Base-by-base conservation (phyloP, 176 grass and related monocot species). In the Bromus sterilis region DNA sequence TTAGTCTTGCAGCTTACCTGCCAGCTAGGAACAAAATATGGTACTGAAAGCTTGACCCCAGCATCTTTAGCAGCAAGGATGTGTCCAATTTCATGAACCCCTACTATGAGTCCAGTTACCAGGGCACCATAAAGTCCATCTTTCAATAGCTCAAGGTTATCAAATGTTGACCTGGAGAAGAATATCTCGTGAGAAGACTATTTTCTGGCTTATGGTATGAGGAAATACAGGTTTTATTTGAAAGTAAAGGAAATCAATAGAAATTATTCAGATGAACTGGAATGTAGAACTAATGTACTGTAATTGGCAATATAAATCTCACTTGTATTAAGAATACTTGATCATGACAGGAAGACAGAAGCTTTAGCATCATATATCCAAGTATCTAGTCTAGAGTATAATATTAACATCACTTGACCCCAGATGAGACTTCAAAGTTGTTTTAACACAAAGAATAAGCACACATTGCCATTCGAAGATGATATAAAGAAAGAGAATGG, bases 1-100 rank as follows among this genome's bases (percentile, higher is more conserved):
- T 30, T 71, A 74, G 26, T 59, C 16, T 21, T n/a, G 24, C 29
- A 73, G 8, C 86, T 75, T 92, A 99, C 96, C 96, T 99, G 96
- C 96, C 96, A 99, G 81, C 96, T 99, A 57, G 96, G 96, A 88
- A 99, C 91, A 88, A 99, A 99, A 78, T 89, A 99, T 78, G 96
- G 96, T 32, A 99, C 87, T 31, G 84, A 89, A 32, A 99, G 85
- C 93, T 99, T 99, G 86, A 95, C 95, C n/a, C 93, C 87, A 36
- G 67, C 89, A 79, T 93, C 86, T 85, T 58, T 93, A 60, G 96
- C 93, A 84, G 87, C 85, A 66, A 91, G 83, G 80, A 99, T 88
- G 70, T 99, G 96, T 5, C 87, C 93, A 85, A 99, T 84, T 87
- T 99, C 96, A 93, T 99, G 96, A 53, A 90, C 76, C 11, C 78